Conservation (phyloP, 345 rosid genomes). For the Acer yangbiense region DNA sequence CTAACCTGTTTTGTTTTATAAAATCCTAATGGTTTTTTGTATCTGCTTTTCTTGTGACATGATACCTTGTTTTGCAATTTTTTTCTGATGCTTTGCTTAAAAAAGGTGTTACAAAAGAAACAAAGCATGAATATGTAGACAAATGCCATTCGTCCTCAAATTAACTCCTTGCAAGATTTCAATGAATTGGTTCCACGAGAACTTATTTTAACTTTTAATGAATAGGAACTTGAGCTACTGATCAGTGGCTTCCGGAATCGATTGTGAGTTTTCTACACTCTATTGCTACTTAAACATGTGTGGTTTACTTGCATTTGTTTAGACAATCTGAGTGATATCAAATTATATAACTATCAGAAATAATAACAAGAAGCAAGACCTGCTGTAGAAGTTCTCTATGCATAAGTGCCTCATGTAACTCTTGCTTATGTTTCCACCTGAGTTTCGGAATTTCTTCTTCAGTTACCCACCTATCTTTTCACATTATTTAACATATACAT, state of each 20-base stretch:
- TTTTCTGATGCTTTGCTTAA: slow-evolving; percentile 24
- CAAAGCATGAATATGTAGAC: slow-evolving; percentile 97
- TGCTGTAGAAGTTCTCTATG: slow-evolving; percentile 82
- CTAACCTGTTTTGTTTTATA: not conserved
- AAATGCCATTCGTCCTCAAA: slow-evolving; percentile 96
- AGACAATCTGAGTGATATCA: slow-evolving; percentile 7
- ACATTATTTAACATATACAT: not conserved
- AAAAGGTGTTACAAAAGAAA: slow-evolving; percentile 95
- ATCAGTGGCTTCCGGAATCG: slow-evolving; percentile 98
- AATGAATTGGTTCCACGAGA: slow-evolving; percentile 75
- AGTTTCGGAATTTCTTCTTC: slow-evolving; percentile 71
- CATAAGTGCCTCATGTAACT: slow-evolving; percentile 75
- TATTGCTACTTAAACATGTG: not conserved
- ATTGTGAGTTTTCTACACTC: slow-evolving; percentile 57
- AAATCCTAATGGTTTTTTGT: not conserved
- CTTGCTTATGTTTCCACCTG: slow-evolving; percentile 83
- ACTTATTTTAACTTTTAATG: slow-evolving; percentile 86
- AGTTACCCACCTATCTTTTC: slow-evolving; percentile 1
- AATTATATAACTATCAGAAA: not conserved
- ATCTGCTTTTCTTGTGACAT: not conserved
- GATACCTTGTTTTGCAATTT: not conserved
- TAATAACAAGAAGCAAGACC: slow-evolving; percentile 45
- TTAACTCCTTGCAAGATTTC: slow-evolving; percentile 84
- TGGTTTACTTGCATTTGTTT: slow-evolving; percentile 16
- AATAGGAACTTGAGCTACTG: slow-evolving; percentile 97